A percentile compares a stretch with the other conserved stretches of the same genome.
phyloP scores from a whole-genome alignment of 1,284 basidiomycete genomes.

The Kwoniella shivajii region DNA sequence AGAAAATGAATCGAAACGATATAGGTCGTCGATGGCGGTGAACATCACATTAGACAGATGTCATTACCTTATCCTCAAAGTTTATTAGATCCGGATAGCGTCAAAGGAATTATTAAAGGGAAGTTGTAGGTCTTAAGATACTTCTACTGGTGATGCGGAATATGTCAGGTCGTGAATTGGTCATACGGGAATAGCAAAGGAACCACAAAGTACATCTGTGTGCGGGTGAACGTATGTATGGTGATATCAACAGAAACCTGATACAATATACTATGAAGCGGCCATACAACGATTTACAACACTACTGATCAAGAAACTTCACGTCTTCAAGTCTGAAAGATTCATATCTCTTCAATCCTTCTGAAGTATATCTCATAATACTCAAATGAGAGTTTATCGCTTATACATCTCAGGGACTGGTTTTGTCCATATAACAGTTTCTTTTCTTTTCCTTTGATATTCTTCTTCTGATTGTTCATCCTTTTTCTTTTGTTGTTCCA shows the following conservation, averaged over 20 bases:
- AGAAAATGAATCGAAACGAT: not conserved
- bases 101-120: conserved; percentile 27
- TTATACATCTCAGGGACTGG: conserved; percentile 42
- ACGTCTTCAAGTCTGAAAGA: not conserved
- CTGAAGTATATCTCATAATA: not conserved
- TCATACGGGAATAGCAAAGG: too few relatives aligned
- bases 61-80: conserved; percentile 48
- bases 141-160: too few relatives aligned
- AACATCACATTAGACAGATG: conserved; percentile 40
- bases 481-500: conserved; percentile 17
- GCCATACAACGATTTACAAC: too few relatives aligned
- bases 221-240: too few relatives aligned
- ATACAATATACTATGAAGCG: not conserved
- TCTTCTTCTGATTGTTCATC: conserved; percentile 32
- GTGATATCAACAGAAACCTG: not conserved
- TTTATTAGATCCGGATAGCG: conserved; percentile 47
- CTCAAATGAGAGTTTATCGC: not conserved
- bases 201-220: too few relatives aligned
- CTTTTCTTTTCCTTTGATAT: conserved; percentile 28
- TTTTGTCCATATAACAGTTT: conserved; percentile 37
- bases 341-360: too few relatives aligned
- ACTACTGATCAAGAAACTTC: not conserved
- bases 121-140: conserved; percentile 4
- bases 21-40: conserved; percentile 52
- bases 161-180: too few relatives aligned